Conservation (phyloP, 2,329 filamentous ascomycete genomes). For the Exophiala sp. region DNA sequence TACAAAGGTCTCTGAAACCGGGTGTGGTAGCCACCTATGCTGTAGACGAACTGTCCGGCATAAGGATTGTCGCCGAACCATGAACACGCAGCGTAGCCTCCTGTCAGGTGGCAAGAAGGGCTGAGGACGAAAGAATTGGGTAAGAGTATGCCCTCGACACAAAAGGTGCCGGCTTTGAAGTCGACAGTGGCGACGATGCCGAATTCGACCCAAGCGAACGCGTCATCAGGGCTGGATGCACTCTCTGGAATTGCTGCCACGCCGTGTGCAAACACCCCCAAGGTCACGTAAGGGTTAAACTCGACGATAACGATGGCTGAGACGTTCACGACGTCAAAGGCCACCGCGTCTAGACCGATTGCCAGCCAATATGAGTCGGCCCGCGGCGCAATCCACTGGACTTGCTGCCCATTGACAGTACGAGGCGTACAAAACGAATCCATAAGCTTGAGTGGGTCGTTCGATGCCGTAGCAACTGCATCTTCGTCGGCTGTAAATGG, state of each 20-base stretch:
- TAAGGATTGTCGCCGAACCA: slow-evolving; percentile 8
- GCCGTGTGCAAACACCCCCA: slow-evolving; percentile 1
- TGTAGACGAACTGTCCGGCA: slow-evolving; percentile 45
- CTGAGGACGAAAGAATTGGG: slow-evolving; percentile 42
- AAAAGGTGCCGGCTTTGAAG: slow-evolving; percentile 35
- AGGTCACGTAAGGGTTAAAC: not conserved
- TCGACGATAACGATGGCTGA: slow-evolving; percentile 37
- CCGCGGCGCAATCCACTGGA: slow-evolving; percentile 33
- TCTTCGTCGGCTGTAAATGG: slow-evolving; percentile 31
- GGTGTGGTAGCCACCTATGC: slow-evolving; percentile 46
- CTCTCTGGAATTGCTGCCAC: not conserved
- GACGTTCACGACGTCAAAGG: slow-evolving; percentile 38
- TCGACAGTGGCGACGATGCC: slow-evolving; percentile 37
- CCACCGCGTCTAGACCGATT: slow-evolving; percentile 31
- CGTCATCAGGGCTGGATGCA: too few relatives aligned
- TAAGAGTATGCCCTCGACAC: slow-evolving; percentile 40
- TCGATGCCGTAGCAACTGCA: slow-evolving; percentile 3
- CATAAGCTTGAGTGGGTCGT: slow-evolving; percentile 10
- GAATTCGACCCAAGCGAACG: slow-evolving; percentile 33
- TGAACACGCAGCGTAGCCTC: slow-evolving; percentile 37
- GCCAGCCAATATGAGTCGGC: slow-evolving; percentile 38
- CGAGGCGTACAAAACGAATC: not conserved
- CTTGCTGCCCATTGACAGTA: slow-evolving; percentile 14
- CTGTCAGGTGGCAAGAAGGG: slow-evolving; percentile 41
- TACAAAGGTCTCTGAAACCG: slow-evolving; percentile 34